Conservation (phyloP, 768 basidiomycete species). For the Melanogaster broomeanus region DNA sequence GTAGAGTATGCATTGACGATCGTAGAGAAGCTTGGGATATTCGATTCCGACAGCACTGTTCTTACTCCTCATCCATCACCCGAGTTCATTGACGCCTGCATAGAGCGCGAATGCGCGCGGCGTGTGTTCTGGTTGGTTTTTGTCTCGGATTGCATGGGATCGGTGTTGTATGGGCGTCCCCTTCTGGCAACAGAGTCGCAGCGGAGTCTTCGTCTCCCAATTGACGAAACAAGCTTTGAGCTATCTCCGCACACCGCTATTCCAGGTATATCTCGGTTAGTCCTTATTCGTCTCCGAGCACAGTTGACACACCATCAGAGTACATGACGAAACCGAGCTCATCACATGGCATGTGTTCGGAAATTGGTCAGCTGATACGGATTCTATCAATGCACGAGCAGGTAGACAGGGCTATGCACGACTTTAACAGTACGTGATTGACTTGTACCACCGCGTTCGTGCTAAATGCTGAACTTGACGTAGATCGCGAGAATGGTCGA, state of each 20-base stretch:
- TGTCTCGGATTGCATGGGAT: constrained; percentile 52
- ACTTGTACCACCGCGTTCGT: neutral
- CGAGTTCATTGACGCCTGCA: constrained; percentile 58
- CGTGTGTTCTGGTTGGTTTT: constrained; percentile 82
- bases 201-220: constrained; percentile 66
- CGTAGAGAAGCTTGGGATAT: constrained; percentile 65
- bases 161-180: constrained; percentile 37
- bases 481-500: constrained; percentile 28
- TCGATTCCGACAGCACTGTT: constrained; percentile 60
- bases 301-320: constrained; percentile 43
- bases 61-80: constrained; percentile 59
- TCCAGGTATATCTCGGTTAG: constrained; percentile 25
- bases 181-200: constrained; percentile 43
- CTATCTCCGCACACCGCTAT: constrained; percentile 48
- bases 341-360: constrained; percentile 48
- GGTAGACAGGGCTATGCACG: constrained; percentile 57
- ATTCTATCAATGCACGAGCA: constrained; percentile 64
- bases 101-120: constrained; percentile 78
- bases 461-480: constrained; percentile 29
- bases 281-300: neutral
- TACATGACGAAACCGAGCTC: constrained; percentile 67
- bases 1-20: constrained; percentile 67
- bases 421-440: constrained; percentile 45
- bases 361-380: constrained; percentile 77
- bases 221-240: constrained; percentile 82